Conservation (phyloP, 768 basidiomycete genomes). For the Kwoniella pini region DNA sequence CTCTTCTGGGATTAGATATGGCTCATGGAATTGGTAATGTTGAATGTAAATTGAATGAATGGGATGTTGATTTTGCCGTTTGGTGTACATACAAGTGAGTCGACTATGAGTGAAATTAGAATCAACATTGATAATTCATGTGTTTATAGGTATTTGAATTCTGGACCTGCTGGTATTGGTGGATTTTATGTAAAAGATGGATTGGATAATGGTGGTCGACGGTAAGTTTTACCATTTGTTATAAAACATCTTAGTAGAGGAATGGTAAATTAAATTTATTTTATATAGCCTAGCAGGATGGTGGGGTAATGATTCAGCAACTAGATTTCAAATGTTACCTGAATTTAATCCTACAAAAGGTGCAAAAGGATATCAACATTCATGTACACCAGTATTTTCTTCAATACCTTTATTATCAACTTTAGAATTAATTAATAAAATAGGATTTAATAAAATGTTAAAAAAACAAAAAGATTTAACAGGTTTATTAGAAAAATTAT, state of each 20-base stretch:
- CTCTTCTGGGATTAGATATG: slow-evolving; percentile 92
- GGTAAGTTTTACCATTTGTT: too few species aligned
- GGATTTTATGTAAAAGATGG: slow-evolving; percentile 63
- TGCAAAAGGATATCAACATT: slow-evolving; percentile 94
- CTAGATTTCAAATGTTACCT: slow-evolving; percentile 87
- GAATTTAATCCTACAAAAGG: slow-evolving; percentile 80
- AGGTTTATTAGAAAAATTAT: slow-evolving; percentile 65
- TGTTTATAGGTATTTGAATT: slow-evolving; percentile 70
- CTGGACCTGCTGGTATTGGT: slow-evolving; percentile 95
- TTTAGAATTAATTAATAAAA: slow-evolving; percentile 74
- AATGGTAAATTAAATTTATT: too few species aligned
- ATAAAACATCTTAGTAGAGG: too few species aligned
- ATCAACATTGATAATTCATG: background rate
- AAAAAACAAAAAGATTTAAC: slow-evolving; percentile 73
- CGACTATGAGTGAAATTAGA: background rate
- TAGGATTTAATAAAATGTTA: slow-evolving; percentile 72
- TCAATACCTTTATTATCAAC: slow-evolving; percentile 80
- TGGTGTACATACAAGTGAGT: slow-evolving; percentile 89
- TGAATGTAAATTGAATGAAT: slow-evolving; percentile 81
- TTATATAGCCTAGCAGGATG: slow-evolving; percentile 91
- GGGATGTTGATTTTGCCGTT: slow-evolving; percentile 95
- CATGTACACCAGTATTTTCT: slow-evolving; percentile 83
- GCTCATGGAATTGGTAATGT: slow-evolving; percentile 96
- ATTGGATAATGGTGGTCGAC: slow-evolving; percentile 44
- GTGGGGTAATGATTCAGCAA: slow-evolving; percentile 91